A percentile compares a stretch with the other conserved stretches of the same genome.
phyloP scores from a whole-genome alignment of 2,329 filamentous ascomycete species.

The Nemania bipapillata region DNA sequence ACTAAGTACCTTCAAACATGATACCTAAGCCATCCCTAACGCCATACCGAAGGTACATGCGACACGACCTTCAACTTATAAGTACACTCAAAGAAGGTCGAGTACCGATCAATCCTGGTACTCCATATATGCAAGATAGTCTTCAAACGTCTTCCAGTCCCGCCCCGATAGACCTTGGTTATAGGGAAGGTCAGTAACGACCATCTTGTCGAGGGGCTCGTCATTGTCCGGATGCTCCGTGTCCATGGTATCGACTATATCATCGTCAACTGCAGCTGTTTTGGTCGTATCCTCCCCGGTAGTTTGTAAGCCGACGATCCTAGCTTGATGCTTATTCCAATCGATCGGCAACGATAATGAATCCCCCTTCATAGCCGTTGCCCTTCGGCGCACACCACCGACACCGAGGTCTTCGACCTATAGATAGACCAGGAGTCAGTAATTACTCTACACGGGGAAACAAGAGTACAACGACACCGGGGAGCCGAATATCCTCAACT shows the following conservation, averaged over 20 bases:
- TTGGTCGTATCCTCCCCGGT: slow-evolving; percentile 12
- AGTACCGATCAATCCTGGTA: slow-evolving; percentile 21
- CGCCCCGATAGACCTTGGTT: slow-evolving; percentile 22
- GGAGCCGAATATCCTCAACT: neutral
- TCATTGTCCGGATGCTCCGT: slow-evolving; percentile 20
- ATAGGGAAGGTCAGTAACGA: slow-evolving; percentile 29
- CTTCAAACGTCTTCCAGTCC: slow-evolving; percentile 31
- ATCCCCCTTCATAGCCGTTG: slow-evolving; percentile 6
- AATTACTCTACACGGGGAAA: neutral
- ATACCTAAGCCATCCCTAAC: neutral
- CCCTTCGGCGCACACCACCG: slow-evolving; percentile 24
- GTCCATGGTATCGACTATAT: neutral
- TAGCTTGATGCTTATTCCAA: slow-evolving; percentile 32
- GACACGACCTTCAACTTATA: neutral
- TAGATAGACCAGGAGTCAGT: slow-evolving; percentile 6
- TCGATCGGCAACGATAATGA: slow-evolving; percentile 15
- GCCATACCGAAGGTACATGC: neutral
- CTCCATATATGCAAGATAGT: slow-evolving; percentile 35
- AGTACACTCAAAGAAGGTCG: neutral
- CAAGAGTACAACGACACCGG: neutral
- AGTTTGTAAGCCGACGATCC: slow-evolving; percentile 21
- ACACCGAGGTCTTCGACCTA: slow-evolving; percentile 31
- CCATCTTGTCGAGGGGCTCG: slow-evolving; percentile 23
- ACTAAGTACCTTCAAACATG: neutral
- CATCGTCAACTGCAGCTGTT: neutral